A percentile compares a stretch with the other conserved stretches of the same genome.
Evolutionary conservation across 2,329 filamentous ascomycete genomes (phyloP).

Genomic region (Ophiostoma tasmaniense): DNA sequence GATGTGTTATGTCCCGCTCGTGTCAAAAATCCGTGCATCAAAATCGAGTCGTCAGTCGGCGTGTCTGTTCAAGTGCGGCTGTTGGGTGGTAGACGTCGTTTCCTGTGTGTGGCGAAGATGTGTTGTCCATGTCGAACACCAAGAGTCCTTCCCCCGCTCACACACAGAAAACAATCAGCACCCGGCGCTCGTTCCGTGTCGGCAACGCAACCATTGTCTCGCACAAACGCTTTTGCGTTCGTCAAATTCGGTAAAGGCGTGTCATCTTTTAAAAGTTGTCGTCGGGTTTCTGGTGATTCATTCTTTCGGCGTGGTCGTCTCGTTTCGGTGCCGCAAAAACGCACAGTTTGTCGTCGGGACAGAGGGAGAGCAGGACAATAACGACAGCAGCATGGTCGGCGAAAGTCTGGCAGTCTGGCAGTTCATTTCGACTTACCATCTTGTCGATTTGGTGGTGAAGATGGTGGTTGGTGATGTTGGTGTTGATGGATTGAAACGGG

Average conservation of each 20-base stretch:
- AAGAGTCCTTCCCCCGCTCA: background rate
- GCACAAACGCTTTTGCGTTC: background rate
- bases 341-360: background rate
- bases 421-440: slow-evolving; percentile 21
- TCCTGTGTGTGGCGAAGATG: background rate
- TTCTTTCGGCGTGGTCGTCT: background rate
- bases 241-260: background rate
- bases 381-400: background rate
- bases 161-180: background rate
- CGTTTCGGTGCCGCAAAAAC: background rate
- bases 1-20: background rate
- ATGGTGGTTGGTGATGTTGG: slow-evolving; percentile 18
- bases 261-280: background rate
- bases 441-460: slow-evolving; percentile 18
- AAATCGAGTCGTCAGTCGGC: background rate
- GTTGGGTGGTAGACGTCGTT: background rate
- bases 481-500: slow-evolving; percentile 16
- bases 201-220: background rate
- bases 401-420: slow-evolving; percentile 5
- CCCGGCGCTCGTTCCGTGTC: background rate
- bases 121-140: background rate
- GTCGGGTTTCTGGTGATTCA: background rate
- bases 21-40: background rate
- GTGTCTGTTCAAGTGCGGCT: background rate
- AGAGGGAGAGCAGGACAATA: background rate